Evolutionary conservation across 1,139 yeast species (phyloP).

Genomic region (Magnusiomyces fungicola): DNA sequence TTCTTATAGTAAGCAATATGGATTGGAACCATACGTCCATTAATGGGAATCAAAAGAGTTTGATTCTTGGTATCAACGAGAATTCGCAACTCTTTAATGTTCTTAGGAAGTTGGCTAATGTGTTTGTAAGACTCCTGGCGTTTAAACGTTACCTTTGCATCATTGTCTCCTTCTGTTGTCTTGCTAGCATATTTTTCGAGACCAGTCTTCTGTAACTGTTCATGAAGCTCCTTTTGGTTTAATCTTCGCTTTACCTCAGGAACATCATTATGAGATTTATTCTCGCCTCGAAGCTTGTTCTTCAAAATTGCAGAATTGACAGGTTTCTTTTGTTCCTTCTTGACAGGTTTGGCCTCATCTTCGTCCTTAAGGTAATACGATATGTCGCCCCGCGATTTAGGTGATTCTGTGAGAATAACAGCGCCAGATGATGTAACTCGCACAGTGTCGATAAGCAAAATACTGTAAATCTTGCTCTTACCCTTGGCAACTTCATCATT

Average conservation of each 20-base stretch:
- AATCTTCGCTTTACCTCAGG: slow-evolving; percentile 77
- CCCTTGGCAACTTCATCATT: slow-evolving; percentile 37
- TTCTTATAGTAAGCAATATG: slow-evolving; percentile 91
- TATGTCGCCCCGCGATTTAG: slow-evolving; percentile 65
- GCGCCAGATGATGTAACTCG: slow-evolving; percentile 52
- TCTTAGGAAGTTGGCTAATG: slow-evolving; percentile 81
- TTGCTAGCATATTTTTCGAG: slow-evolving; percentile 29
- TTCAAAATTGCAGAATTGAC: slow-evolving; percentile 44
- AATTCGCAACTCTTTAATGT: slow-evolving; percentile 75
- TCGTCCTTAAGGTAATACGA: slow-evolving; percentile 84
- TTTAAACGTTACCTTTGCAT: slow-evolving; percentile 69
- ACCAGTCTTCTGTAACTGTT: slow-evolving; percentile 80
- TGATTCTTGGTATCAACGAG: slow-evolving; percentile 85
- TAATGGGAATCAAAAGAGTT: slow-evolving; percentile 82
- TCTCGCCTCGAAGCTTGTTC: slow-evolving; percentile 74
- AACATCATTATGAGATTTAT: slow-evolving; percentile 58
- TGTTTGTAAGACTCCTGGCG: slow-evolving; percentile 91
- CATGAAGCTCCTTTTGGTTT: slow-evolving; percentile 76
- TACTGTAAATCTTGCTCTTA: slow-evolving; percentile 51
- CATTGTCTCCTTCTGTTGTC: slow-evolving; percentile 46
- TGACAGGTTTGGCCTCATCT: slow-evolving; percentile 32
- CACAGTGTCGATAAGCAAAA: slow-evolving; percentile 78
- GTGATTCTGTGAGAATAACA: slow-evolving; percentile 62
- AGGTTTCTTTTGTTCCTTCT: slow-evolving; percentile 19
- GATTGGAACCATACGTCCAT: slow-evolving; percentile 97